Evolutionary conservation across 2,329 filamentous ascomycete species (phyloP).

Genomic region (Penicillium occitanis): DNA sequence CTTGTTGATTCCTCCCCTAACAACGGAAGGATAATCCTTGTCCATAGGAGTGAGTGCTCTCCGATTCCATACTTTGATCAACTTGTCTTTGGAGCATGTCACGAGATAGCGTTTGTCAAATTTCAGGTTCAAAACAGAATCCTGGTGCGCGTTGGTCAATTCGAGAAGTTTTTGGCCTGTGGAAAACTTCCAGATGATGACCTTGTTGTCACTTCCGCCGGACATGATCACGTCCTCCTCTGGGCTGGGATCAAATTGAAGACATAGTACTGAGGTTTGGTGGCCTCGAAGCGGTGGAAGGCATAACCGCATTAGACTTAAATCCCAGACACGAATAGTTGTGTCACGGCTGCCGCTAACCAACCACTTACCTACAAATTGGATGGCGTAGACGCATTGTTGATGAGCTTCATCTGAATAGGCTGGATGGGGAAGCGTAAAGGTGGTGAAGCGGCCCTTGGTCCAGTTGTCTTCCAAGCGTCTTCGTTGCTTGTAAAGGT

Average conservation of each 20-base stretch:
- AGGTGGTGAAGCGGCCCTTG: constrained; percentile 75
- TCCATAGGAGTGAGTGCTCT: constrained; percentile 57
- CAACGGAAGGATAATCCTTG: constrained; percentile 47
- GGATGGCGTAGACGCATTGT: constrained; percentile 93
- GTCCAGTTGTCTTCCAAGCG: constrained; percentile 91
- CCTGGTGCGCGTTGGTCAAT: constrained; percentile 73
- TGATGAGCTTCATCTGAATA: constrained; percentile 78
- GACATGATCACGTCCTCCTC: constrained; percentile 92
- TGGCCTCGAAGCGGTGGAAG: constrained; percentile 75
- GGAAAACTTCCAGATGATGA: constrained; percentile 92
- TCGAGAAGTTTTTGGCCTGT: constrained; percentile 80
- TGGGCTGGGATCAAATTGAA: constrained; percentile 89
- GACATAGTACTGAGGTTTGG: constrained; percentile 80
- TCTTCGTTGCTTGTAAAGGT: constrained; percentile 84
- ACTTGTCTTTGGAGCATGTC: constrained; percentile 95
- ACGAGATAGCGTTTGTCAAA: constrained; percentile 91
- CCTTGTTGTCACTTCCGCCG: constrained; percentile 85
- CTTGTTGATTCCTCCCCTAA: constrained; percentile 42
- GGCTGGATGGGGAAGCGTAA: constrained; percentile 83
- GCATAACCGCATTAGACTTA: constrained; percentile 75
- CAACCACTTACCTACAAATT: constrained; percentile 80
- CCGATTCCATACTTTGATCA: constrained; percentile 95
- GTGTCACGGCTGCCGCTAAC: constrained; percentile 92
- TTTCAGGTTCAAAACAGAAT: constrained; percentile 89
- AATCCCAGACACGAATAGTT: constrained; percentile 85